These are phyloP conservation scores for Aureobasidium mangrovei DNA, from an alignment of 2,329 filamentous ascomycete genomes.

Conservation along the genomic window DNA sequence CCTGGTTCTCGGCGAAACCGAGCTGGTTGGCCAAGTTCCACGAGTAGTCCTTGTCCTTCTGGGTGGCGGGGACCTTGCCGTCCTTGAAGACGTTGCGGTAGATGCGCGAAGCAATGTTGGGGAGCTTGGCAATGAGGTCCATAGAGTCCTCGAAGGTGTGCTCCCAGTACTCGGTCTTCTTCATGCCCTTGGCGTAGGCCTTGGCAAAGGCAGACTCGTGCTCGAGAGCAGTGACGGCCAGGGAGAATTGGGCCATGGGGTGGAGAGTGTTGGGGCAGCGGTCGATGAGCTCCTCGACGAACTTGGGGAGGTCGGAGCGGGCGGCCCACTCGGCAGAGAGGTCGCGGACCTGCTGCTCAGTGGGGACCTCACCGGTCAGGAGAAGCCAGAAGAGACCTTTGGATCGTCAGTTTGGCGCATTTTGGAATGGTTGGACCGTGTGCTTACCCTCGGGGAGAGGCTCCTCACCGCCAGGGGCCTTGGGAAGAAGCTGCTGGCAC, in stretches of 20 bases:
- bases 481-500: slow-evolving; percentile 94
- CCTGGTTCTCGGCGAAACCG: slow-evolving; percentile 85
- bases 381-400: slow-evolving; percentile 98
- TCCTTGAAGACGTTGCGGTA: slow-evolving; percentile 99
- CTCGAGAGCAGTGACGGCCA: slow-evolving; percentile 96
- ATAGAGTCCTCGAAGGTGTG: slow-evolving; percentile 99
- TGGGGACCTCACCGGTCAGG: slow-evolving; percentile 92
- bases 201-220: slow-evolving; percentile 96
- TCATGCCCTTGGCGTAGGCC: slow-evolving; percentile 97
- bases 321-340: slow-evolving; percentile 98
- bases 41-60: slow-evolving; percentile 99
- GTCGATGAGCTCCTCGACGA: slow-evolving; percentile 98
- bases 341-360: slow-evolving; percentile 95
- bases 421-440: neutral
- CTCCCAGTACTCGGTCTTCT: slow-evolving; percentile 99
- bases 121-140: slow-evolving; percentile 99
- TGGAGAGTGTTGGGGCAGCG: slow-evolving; percentile 97
- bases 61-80: slow-evolving; percentile 88
- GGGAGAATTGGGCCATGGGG: slow-evolving; percentile 99
- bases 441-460: slow-evolving; percentile 79
- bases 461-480: slow-evolving; percentile 92
- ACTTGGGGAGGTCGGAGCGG: slow-evolving; percentile 93
- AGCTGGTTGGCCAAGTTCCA: slow-evolving; percentile 99
- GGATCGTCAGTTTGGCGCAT: slow-evolving; percentile 11
- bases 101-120: slow-evolving; percentile 94